phyloP scores from a whole-genome alignment of 1,284 basidiomycete genomes.

The Puccinia polysora region DNA sequence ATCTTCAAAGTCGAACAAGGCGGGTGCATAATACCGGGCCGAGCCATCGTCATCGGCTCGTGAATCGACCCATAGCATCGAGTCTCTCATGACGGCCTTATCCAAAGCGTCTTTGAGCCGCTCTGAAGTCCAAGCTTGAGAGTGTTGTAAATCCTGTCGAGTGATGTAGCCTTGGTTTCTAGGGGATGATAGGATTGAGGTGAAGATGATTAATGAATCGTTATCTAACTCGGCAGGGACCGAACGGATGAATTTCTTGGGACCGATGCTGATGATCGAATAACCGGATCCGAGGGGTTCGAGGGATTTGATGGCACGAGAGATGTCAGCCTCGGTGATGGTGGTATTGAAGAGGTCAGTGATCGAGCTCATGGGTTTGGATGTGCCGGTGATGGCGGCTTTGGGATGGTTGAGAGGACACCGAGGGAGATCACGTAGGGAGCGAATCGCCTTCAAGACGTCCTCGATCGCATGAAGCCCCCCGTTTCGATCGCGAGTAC shows the following conservation, averaged over 20 bases:
- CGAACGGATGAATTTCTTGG: constrained; percentile 54
- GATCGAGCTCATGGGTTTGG: neutral
- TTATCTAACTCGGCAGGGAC: constrained; percentile 54
- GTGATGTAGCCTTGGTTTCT: constrained; percentile 66
- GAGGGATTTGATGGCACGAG: constrained; percentile 78
- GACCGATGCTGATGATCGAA: constrained; percentile 68
- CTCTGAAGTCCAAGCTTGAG: constrained; percentile 68
- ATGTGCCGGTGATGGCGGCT: neutral
- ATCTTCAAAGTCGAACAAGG: constrained; percentile 22
- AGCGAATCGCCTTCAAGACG: constrained; percentile 70
- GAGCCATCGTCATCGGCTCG: constrained; percentile 64
- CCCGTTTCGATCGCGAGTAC: constrained; percentile 79
- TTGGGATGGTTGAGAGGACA: neutral
- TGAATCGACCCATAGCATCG: constrained; percentile 88
- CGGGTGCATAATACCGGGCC: constrained; percentile 59
- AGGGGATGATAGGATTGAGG: constrained; percentile 46
- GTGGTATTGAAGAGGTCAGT: constrained; percentile 21
- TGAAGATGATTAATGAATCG: constrained; percentile 53
- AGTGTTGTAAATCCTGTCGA: constrained; percentile 60
- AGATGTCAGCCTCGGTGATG: constrained; percentile 75
- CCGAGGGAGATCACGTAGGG: constrained; percentile 63
- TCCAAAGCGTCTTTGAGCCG: constrained; percentile 73
- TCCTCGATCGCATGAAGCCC: constrained; percentile 86
- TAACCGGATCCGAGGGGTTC: constrained; percentile 84
- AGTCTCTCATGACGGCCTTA: constrained; percentile 83